Base-by-base conservation (phyloP, 1,284 basidiomycete genomes). In the Hymenochaete sp. region DNA sequence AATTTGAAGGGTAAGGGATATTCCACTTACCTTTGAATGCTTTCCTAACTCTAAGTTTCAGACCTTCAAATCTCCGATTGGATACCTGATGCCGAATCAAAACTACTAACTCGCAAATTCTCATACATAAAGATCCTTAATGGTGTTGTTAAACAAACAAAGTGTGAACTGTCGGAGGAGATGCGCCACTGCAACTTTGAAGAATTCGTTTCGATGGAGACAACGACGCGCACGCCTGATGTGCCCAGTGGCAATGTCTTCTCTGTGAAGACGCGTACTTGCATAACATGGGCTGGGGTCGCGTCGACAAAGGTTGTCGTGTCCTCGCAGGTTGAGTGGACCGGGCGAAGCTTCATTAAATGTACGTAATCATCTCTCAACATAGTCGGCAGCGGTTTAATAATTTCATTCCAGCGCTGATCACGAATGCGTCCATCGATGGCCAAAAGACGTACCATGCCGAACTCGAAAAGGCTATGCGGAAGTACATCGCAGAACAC, bases 51-150 rank as follows among this genome's bases (percentile, higher is more conserved):
- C 11, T 39, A 35, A 28, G 10, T 9, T 44, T 27, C 49, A 95
- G 92, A 95, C 52, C 76, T 96, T 47, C 90, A 96, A 61, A 85
- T 91, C 53, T 85, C 89, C 2, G 93, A 96, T 58, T 97, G 93
- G 93, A 67, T 73, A 9, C 89, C 90, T 0, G 67, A 67, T 2
- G 56, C 63, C 0, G 68, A 76, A 0, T 77, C 81, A 32, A 74
- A 82, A 50, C 72, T 88, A 38, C 76, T 96, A 4, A 71, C 79
- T 14, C 78, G 95, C 11, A 84, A 87, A 50, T 90, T 95, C 75
- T 88, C 89, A 16, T 98, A 98, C 66, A 93, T 97, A 65, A 98
- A 96, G 62, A 93, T 93, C 0, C 70, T 99, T 32, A 81, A 77
- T 51, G 93, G 77, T 0, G 79, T 81, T 29, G 79, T 99, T 26